Evolutionary conservation across 2,329 filamentous ascomycete genomes (phyloP), one percentile per base, ranked within the genome.

Genomic region (Trichoderma atrobrunneum): DNA sequence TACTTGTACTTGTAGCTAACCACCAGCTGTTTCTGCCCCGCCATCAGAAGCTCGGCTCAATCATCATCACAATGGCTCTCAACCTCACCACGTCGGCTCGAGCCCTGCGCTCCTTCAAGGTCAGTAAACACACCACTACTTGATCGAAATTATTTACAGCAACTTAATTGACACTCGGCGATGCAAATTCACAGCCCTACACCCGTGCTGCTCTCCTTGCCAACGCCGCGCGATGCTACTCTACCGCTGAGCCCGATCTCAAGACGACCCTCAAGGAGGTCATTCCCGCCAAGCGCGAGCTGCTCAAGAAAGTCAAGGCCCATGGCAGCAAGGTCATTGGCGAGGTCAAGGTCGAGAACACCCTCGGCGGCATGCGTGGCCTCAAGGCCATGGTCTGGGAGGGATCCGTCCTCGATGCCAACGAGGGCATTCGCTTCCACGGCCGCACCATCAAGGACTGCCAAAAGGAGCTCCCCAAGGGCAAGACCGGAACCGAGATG

Each of bases 311-410:
- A 83, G 93, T 98, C 85, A 98, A 98, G 86, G 89, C 91, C 72
- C 90, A 95, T 81, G 88, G 89, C 67, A 89, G 91, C 78, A 96
- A 95, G 83, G 90, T 91, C 73, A 91, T 98, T 78, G 95, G 95
- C 72, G 93, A 97, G 78, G 91, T 98, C 83, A 97, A 95, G 87
- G 90, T 98, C 60, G 93, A 95, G 83, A 97, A 96, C 84, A 93
- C 93, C 26, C 90, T 98, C 77, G 96, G 96, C 78, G 96, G 96
- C 79, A 98, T 98, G 96, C 93, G 95, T 83, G 95, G 95, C 51
- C 89, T 99, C 76, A 98, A 97, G 85, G 93, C 95, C 76, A 98
- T 99, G 94, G 89, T 99, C 70, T 99, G 96, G 96, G 96, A 99
- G 84, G 96, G 96, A 61, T 98, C 95, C 12, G 95, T 98, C 28